These are phyloP conservation scores for Metschnikowia picachoensis DNA, from an alignment of 805 yeast genomes.

Conservation along the genomic window DNA sequence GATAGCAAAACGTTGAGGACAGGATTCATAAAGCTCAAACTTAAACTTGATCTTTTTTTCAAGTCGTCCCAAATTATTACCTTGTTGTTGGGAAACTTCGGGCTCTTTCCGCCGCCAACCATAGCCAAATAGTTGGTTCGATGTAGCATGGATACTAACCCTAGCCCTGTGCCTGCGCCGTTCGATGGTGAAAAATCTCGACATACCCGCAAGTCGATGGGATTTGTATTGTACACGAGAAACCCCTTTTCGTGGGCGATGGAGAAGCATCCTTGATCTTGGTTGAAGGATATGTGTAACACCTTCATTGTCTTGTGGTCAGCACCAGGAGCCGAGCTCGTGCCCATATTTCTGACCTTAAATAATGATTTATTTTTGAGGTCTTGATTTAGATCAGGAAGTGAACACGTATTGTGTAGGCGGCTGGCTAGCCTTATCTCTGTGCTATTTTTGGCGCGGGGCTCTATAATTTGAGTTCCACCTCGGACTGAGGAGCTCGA, in stretches of 20 bases:
- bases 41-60: conserved; percentile 66
- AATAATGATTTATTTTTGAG: no score
- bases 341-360: conserved; percentile 1
- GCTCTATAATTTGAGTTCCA: neutral
- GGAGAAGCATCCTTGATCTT: conserved; percentile 88
- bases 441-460: conserved; percentile 2
- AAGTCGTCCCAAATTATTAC: conserved; percentile 90
- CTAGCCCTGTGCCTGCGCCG: conserved; percentile 55
- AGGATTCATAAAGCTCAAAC: conserved; percentile 72
- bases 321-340: neutral
- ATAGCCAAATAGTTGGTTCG: conserved; percentile 87
- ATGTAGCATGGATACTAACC: conserved; percentile 75
- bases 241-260: conserved; percentile 79
- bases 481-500: no score
- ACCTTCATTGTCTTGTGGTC: conserved; percentile 30
- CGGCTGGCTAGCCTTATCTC: no score
- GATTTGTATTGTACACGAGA: conserved; percentile 81
- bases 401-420: no score
- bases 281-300: conserved; percentile 71
- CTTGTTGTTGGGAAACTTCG: conserved; percentile 74
- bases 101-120: conserved; percentile 84
- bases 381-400: no score
- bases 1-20: conserved; percentile 72
- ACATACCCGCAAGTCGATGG: conserved; percentile 71
- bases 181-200: conserved; percentile 39